These are phyloP conservation scores for Coemansia sp. DNA, from an alignment of 192 early-diverging fungal species.

Conservation along the genomic window DNA sequence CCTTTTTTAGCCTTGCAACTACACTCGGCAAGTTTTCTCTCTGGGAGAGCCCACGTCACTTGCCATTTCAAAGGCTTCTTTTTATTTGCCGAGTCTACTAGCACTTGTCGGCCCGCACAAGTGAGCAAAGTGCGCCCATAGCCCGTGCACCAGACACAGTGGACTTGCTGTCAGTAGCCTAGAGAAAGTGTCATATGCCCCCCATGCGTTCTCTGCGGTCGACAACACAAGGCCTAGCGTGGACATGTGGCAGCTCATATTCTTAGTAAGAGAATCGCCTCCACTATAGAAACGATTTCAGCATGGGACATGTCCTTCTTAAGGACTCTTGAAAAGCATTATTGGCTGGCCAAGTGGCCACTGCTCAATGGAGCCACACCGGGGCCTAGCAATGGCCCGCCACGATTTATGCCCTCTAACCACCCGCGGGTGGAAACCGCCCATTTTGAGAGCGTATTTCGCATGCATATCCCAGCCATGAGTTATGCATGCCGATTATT, in stretches of 20 bases:
- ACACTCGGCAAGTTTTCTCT: background rate
- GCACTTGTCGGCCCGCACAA: background rate
- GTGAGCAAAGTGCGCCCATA: background rate
- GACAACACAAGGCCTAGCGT: background rate
- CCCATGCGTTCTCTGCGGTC: background rate
- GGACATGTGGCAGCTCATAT: background rate
- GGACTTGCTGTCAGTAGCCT: too few relatives aligned
- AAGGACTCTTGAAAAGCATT: background rate
- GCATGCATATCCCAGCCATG: background rate
- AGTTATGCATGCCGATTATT: conserved; percentile 1
- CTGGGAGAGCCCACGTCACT: background rate
- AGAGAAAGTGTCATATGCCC: background rate
- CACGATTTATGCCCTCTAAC: conserved; percentile 1
- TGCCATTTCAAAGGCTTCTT: background rate
- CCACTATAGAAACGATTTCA: background rate
- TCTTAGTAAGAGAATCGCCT: background rate
- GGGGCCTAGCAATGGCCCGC: background rate
- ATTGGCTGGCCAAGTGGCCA: background rate
- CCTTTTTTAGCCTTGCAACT: background rate
- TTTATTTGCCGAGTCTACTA: background rate
- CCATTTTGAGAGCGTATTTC: background rate
- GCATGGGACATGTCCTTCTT: background rate
- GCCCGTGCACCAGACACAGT: background rate
- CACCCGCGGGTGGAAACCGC: background rate
- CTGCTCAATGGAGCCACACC: conserved; percentile 8